Evolutionary conservation across 164 flowering plant species (phyloP).

Genomic region (Aristolochia californica): DNA sequence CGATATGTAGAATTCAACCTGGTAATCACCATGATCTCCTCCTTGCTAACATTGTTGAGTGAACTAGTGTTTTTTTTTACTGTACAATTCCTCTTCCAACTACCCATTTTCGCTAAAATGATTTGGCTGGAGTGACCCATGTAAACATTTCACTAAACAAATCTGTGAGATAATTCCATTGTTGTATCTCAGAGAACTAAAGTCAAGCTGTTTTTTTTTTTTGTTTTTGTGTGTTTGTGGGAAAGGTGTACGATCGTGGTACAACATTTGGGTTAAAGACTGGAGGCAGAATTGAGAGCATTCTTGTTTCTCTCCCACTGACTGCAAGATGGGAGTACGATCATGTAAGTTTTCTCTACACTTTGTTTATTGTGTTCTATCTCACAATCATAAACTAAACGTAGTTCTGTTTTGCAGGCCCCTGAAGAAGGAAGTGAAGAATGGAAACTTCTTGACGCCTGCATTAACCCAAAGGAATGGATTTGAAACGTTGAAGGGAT

Average conservation of each 20-base stretch:
- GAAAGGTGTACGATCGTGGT: slow-evolving; percentile 95
- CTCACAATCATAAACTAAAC: too few relatives aligned
- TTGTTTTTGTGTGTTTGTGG: background rate
- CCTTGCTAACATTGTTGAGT: background rate
- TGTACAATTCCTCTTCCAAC: too few relatives aligned
- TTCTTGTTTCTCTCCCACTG: slow-evolving; percentile 91
- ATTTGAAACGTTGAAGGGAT: slow-evolving; percentile 13
- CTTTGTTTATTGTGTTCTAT: background rate
- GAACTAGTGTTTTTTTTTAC: background rate
- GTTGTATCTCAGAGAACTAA: background rate
- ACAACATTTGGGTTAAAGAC: slow-evolving; percentile 97
- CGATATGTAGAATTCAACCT: slow-evolving; percentile 96
- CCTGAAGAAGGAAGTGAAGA: slow-evolving; percentile 96
- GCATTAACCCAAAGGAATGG: slow-evolving; percentile 97
- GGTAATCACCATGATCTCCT: slow-evolving; percentile 31
- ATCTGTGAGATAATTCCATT: background rate
- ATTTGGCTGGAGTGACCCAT: background rate
- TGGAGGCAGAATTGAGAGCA: slow-evolving; percentile 95
- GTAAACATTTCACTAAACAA: background rate
- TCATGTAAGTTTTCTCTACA: slow-evolving; percentile 46
- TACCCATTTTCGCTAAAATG: too few relatives aligned
- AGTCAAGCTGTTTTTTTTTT: background rate
- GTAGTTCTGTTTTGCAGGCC: slow-evolving; percentile 33
- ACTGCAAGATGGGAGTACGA: slow-evolving; percentile 97
- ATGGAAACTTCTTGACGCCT: slow-evolving; percentile 95